Evolutionary conservation across 495 filamentous ascomycete genomes (phyloP).

Genomic region (Venustampulla echinocandica): DNA sequence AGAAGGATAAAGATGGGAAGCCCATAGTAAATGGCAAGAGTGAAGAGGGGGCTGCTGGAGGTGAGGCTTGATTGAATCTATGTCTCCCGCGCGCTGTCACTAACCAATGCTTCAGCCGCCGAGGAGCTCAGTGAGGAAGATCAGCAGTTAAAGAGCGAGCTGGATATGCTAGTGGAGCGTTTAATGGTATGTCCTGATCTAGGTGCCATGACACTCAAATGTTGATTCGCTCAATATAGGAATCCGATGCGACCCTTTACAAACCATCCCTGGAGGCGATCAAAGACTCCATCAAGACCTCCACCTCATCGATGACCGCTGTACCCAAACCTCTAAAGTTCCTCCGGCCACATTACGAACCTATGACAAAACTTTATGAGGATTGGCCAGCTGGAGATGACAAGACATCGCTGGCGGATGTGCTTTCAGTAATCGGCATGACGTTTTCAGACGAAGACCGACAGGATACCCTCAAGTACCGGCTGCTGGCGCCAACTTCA

Average conservation of each 20-base stretch:
- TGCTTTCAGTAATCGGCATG: constrained; percentile 96
- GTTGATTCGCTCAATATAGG: constrained; percentile 41
- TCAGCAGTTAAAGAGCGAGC: constrained; percentile 93
- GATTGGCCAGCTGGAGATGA: constrained; percentile 74
- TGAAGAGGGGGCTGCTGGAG: constrained; percentile 40
- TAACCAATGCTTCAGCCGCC: constrained; percentile 28
- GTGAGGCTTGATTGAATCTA: constrained; percentile 21
- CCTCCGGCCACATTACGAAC: constrained; percentile 87
- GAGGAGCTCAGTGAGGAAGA: constrained; percentile 97
- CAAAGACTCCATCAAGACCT: constrained; percentile 96
- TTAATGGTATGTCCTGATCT: constrained; percentile 56
- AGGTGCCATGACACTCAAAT: not conserved
- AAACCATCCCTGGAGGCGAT: constrained; percentile 87
- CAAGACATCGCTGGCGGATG: constrained; percentile 87
- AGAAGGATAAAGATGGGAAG: constrained; percentile 59
- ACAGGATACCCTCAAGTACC: constrained; percentile 90
- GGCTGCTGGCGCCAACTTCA: constrained; percentile 77
- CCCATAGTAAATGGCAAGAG: constrained; percentile 64
- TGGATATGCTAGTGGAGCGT: constrained; percentile 96
- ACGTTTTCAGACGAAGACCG: constrained; percentile 96
- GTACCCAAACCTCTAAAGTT: constrained; percentile 98
- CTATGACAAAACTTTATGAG: constrained; percentile 77
- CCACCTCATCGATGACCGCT: constrained; percentile 97
- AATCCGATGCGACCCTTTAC: constrained; percentile 80
- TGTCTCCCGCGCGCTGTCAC: constrained; percentile 1